Conservation (phyloP, 495 filamentous ascomycete genomes). For the Annulohypoxylon maeteangense region DNA sequence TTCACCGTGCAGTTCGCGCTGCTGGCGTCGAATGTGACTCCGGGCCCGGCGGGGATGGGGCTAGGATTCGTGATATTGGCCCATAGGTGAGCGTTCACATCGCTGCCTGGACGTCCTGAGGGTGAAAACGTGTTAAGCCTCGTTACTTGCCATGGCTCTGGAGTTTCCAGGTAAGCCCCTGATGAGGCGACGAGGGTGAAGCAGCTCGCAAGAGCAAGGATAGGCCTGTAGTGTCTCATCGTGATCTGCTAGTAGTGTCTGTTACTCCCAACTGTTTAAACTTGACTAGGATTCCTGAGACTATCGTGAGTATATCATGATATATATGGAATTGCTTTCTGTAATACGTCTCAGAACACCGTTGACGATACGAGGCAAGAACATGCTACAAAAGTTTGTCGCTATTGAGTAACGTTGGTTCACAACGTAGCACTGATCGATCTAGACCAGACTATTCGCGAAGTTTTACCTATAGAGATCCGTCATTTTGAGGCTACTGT, state of each 20-base stretch:
- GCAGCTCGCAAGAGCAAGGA: slow-evolving; percentile 19
- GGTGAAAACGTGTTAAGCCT: slow-evolving; percentile 19
- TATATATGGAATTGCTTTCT: neutral
- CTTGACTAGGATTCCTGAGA: neutral
- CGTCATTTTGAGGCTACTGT: neutral
- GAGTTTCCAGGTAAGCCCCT: neutral
- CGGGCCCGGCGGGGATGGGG: slow-evolving; percentile 18
- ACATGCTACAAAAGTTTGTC: neutral
- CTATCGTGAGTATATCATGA: neutral
- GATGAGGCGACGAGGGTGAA: slow-evolving; percentile 20
- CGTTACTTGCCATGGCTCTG: slow-evolving; percentile 31
- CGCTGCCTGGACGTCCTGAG: slow-evolving; percentile 25
- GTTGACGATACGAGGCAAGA: neutral
- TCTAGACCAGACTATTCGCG: slow-evolving; percentile 15
- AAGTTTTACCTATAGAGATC: neutral
- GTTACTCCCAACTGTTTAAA: neutral
- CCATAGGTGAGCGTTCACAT: neutral
- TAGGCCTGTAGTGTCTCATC: slow-evolving; percentile 12
- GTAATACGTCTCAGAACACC: neutral
- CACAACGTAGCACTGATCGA: slow-evolving; percentile 20
- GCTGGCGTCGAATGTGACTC: slow-evolving; percentile 8
- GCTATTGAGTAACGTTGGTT: slow-evolving; percentile 32
- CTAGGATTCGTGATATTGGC: slow-evolving; percentile 28
- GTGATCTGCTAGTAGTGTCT: neutral
- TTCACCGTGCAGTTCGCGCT: slow-evolving; percentile 24